Conservation (phyloP, 805 yeast species). For the Saturnispora zaruensis region DNA sequence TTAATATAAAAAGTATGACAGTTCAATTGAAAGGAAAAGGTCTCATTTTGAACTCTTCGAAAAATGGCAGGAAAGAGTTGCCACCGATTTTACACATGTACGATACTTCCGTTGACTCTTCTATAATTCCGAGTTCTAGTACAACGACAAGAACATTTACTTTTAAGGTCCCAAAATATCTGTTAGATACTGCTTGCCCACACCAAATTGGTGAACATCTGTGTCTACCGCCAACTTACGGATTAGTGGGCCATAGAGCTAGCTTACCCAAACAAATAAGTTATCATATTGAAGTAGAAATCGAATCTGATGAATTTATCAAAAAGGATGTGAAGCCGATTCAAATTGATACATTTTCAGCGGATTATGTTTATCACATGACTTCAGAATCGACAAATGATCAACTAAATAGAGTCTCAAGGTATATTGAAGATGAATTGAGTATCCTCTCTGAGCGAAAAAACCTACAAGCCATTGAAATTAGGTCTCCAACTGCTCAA, state of each 20-base stretch:
- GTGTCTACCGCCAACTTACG: constrained; percentile 34
- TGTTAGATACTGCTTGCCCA: constrained; percentile 46
- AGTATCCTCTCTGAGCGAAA: constrained; percentile 9
- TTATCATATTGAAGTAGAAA: constrained; percentile 44
- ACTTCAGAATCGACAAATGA: constrained; percentile 1
- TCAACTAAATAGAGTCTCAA: constrained; percentile 10
- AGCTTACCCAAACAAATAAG: constrained; percentile 34
- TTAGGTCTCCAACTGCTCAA: constrained; percentile 1
- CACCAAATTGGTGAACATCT: constrained; percentile 31
- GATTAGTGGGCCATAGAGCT: constrained; percentile 27
- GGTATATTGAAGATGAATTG: constrained; percentile 4
- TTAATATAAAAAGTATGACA: not conserved
- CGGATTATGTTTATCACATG: not conserved
- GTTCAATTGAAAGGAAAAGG: constrained; percentile 28
- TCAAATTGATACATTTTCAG: not conserved
- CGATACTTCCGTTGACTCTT: constrained; percentile 1
- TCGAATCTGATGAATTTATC: constrained; percentile 16
- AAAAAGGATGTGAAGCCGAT: not conserved
- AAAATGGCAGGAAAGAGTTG: not conserved
- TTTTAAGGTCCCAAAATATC: constrained; percentile 44
- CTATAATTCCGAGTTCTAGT: not conserved
- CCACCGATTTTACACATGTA: constrained; percentile 32
- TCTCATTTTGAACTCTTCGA: not conserved
- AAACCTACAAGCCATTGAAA: constrained; percentile 2
- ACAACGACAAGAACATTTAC: constrained; percentile 27